phyloP scores from a whole-genome alignment of 257 asterid genomes.

The Scutellaria barbata region DNA sequence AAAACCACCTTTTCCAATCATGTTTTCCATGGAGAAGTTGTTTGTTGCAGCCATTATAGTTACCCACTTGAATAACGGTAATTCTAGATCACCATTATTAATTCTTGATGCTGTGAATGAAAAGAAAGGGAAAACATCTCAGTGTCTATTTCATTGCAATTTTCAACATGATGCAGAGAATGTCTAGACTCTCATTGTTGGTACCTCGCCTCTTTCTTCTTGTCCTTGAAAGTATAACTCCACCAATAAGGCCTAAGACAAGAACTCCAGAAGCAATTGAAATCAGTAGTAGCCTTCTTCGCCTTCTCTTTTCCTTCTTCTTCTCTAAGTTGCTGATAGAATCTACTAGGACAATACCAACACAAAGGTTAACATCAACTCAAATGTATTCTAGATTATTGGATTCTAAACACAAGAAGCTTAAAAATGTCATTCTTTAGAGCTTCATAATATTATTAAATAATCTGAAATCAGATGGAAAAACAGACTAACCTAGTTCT shows the following conservation, averaged over 20 bases:
- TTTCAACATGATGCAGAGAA: background rate
- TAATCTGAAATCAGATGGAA: background rate
- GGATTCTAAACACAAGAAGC: too few relatives aligned
- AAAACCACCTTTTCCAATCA: slow-evolving; percentile 39
- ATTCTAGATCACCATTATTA: slow-evolving; percentile 34
- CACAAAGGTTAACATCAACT: too few relatives aligned
- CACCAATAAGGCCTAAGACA: slow-evolving; percentile 16
- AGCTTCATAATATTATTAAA: too few relatives aligned
- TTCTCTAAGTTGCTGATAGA: background rate
- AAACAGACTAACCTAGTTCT: background rate
- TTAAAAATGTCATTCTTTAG: too few relatives aligned
- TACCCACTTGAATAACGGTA: slow-evolving; percentile 39
- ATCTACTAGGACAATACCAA: background rate
- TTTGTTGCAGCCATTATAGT: slow-evolving; percentile 41
- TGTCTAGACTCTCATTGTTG: background rate
- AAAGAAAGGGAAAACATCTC: background rate
- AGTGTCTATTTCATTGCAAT: too few relatives aligned
- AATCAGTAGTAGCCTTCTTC: slow-evolving; percentile 23
- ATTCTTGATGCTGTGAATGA: background rate
- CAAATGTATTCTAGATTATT: too few relatives aligned
- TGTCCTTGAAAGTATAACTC: background rate
- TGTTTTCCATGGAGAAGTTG: slow-evolving; percentile 40
- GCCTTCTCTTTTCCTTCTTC: slow-evolving; percentile 7
- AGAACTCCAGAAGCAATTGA: slow-evolving; percentile 30
- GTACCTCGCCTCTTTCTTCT: slow-evolving; percentile 35